Conservation (phyloP, 176 grass and related monocot species). For the Urochloa ruziziensis region DNA sequence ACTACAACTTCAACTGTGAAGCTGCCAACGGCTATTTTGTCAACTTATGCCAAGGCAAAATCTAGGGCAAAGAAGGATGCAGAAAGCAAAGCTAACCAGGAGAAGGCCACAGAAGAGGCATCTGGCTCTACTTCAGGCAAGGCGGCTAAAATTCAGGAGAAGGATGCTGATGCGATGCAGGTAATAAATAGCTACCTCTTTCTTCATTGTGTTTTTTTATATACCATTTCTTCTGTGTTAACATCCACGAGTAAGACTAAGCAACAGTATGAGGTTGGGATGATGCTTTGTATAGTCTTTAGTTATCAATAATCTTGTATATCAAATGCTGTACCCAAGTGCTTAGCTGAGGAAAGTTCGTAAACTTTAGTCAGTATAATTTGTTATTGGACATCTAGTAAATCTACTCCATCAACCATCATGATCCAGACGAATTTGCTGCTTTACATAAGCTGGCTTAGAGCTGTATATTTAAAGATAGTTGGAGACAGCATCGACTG, state of each 20-base stretch:
- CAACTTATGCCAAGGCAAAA: constrained; percentile 94
- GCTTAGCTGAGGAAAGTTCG: neutral
- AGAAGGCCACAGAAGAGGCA: constrained; percentile 60
- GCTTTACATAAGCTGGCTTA: neutral
- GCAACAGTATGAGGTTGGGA: neutral
- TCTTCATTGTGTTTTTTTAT: neutral
- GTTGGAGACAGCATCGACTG: neutral
- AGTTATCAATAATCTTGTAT: neutral
- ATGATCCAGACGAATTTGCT: neutral
- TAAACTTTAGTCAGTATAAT: neutral
- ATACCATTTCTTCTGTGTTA: neutral
- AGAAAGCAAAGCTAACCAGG: constrained; percentile 75
- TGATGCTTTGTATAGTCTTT: neutral
- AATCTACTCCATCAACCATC: neutral
- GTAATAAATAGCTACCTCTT: constrained; percentile 33
- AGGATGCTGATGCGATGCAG: constrained; percentile 88
- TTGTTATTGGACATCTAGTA: neutral
- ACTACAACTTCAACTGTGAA: constrained; percentile 72
- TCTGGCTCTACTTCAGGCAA: constrained; percentile 56
- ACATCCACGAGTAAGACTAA: neutral
- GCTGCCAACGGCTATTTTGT: constrained; percentile 87
- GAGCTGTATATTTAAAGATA: neutral
- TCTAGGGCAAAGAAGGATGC: constrained; percentile 92
- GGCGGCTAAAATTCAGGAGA: constrained; percentile 61
- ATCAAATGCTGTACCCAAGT: neutral